phyloP scores from a whole-genome alignment of 352 stramenopile species.

The Phytophthora sojae region DNA sequence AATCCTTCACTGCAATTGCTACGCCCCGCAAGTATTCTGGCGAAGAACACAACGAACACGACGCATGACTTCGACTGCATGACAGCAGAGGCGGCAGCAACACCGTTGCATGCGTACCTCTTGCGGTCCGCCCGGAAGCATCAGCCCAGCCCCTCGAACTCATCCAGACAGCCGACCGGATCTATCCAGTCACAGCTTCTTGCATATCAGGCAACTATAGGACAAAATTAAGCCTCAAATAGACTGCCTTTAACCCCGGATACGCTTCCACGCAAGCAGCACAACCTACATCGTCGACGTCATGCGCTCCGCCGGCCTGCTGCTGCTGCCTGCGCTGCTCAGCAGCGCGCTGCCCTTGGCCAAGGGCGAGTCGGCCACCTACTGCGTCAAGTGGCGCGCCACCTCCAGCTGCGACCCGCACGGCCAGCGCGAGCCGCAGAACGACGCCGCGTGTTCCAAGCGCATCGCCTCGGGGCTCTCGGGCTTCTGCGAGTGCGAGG shows the following conservation, averaged over 20 bases:
- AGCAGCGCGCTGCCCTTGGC: slow-evolving; percentile 2
- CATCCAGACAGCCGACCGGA: too few relatives aligned
- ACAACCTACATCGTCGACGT: not conserved
- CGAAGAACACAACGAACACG: too few relatives aligned
- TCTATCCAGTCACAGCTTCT: too few relatives aligned
- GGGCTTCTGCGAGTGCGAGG: slow-evolving; percentile 85
- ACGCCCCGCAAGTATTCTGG: too few relatives aligned
- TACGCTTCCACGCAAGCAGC: slow-evolving; percentile 36
- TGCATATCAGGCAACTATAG: too few relatives aligned
- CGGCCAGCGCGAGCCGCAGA: slow-evolving; percentile 65
- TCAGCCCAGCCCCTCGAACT: too few relatives aligned
- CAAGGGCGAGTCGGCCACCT: slow-evolving; percentile 16
- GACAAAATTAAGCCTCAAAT: too few relatives aligned
- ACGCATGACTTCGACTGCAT: too few relatives aligned
- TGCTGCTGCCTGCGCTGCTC: slow-evolving; percentile 13
- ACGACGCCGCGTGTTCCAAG: slow-evolving; percentile 64
- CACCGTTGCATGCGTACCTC: too few relatives aligned
- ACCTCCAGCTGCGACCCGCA: slow-evolving; percentile 77
- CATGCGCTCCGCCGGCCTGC: slow-evolving; percentile 24
- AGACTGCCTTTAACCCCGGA: not conserved
- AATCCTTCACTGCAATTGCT: too few relatives aligned
- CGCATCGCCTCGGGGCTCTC: slow-evolving; percentile 59
- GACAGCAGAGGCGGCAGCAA: too few relatives aligned
- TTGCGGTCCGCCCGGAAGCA: too few relatives aligned
- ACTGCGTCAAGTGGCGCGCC: slow-evolving; percentile 79